Evolutionary conservation across 306 rosid genomes (phyloP).

Genomic region (Malus sylvestris): DNA sequence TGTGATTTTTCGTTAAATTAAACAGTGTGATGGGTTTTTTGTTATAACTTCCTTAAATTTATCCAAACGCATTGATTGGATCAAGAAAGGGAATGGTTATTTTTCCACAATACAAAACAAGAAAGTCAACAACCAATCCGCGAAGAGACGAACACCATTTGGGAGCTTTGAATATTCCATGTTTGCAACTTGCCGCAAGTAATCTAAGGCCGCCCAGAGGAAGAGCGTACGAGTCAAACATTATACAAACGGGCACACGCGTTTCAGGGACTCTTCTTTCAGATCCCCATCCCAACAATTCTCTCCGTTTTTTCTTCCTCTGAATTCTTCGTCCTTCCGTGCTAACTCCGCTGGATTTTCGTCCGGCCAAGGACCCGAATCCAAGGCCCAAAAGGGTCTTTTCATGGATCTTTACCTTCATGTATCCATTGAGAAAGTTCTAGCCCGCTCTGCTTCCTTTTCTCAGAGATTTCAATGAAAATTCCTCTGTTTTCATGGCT

Average conservation of each 20-base stretch:
- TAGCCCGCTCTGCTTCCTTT: neutral
- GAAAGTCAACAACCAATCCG: neutral
- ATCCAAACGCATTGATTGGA: neutral
- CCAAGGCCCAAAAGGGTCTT: neutral
- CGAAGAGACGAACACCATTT: neutral
- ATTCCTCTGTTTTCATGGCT: constrained; percentile 18
- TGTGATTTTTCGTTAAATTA: too few species aligned
- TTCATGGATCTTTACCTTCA: neutral
- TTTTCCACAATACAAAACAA: neutral
- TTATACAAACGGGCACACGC: neutral
- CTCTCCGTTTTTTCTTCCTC: neutral
- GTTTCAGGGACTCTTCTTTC: neutral
- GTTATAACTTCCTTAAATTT: too few species aligned
- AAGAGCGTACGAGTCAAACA: neutral
- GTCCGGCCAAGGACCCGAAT: neutral
- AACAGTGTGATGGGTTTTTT: too few species aligned
- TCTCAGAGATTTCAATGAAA: constrained; percentile 20
- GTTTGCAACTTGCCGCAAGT: neutral
- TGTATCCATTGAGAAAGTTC: neutral
- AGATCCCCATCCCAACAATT: neutral
- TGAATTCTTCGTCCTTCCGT: neutral
- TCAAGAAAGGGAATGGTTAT: neutral
- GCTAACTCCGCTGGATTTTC: neutral
- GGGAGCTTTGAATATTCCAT: neutral
- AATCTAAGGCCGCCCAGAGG: neutral